These are phyloP conservation scores for Tagetes patula DNA, from an alignment of 129 eudicot species.

Conservation along the genomic window DNA sequence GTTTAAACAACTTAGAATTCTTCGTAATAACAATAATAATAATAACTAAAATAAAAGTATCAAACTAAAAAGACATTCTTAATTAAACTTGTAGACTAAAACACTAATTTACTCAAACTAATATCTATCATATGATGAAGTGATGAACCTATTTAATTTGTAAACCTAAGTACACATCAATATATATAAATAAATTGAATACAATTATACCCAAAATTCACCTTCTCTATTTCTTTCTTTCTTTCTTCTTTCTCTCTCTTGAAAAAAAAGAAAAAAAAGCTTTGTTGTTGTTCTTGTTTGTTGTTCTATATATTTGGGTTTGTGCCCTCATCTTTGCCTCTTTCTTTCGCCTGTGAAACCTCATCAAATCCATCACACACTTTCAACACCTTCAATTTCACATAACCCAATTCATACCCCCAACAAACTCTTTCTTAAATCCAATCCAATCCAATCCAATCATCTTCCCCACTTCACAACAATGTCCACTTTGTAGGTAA, in stretches of 20 bases:
- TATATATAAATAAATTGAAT: neutral
- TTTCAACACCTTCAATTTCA: neutral
- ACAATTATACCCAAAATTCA: conserved; percentile 2
- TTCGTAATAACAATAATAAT: no score
- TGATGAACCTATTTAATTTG: neutral
- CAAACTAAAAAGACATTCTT: no score
- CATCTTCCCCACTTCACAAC: conserved; percentile 4
- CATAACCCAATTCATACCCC: conserved; percentile 9
- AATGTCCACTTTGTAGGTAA: conserved; percentile 45
- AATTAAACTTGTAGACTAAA: no score
- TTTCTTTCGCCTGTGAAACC: conserved; percentile 38
- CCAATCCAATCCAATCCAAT: no score
- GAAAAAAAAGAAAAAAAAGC: neutral
- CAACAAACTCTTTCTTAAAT: no score
- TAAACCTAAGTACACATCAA: neutral
- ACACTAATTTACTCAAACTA: no score
- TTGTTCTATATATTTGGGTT: conserved; percentile 33
- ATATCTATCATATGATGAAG: no score
- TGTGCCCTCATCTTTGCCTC: conserved; percentile 39
- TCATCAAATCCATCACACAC: conserved; percentile 32
- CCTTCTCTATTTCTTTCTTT: no score
- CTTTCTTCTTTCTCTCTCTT: conserved; percentile 2
- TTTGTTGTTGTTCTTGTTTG: no score
- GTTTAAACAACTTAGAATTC: no score
- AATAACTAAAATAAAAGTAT: no score